Evolutionary conservation across 2,329 filamentous ascomycete genomes (phyloP).

Genomic region (Fusarium falciforme): DNA sequence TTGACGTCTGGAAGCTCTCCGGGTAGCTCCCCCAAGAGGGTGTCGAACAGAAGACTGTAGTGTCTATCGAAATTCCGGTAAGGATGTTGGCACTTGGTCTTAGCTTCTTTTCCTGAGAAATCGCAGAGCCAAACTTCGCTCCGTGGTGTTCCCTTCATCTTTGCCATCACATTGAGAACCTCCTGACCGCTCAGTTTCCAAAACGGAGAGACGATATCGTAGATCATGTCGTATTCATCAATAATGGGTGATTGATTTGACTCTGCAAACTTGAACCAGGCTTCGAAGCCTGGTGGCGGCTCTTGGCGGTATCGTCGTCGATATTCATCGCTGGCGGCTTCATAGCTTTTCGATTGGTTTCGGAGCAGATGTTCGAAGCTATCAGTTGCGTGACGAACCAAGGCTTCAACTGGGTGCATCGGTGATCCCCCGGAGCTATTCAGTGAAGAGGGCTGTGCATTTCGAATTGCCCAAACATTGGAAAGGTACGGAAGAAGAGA

Average conservation of each 20-base stretch:
- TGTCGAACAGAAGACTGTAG: conserved; percentile 47
- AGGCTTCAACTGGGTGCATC: conserved; percentile 51
- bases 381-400: conserved; percentile 44
- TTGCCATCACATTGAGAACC: conserved; percentile 44
- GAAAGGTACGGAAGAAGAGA: conserved; percentile 47
- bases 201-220: conserved; percentile 55
- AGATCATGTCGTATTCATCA: conserved; percentile 61
- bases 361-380: conserved; percentile 47
- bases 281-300: conserved; percentile 59
- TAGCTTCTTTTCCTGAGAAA: conserved; percentile 39
- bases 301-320: conserved; percentile 54
- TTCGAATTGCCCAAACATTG: conserved; percentile 42
- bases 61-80: conserved; percentile 49
- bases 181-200: conserved; percentile 51
- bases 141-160: conserved; percentile 34
- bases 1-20: conserved; percentile 50
- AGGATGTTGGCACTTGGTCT: conserved; percentile 50
- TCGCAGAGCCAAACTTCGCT: conserved; percentile 54
- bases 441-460: conserved; percentile 12
- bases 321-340: conserved; percentile 55
- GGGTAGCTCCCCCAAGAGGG: conserved; percentile 39
- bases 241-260: conserved; percentile 57
- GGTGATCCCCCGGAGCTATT: not conserved
- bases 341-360: conserved; percentile 53
- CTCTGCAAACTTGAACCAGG: conserved; percentile 58